A percentile compares a stretch with the other conserved stretches of the same genome.
phyloP scores from a whole-genome alignment of 768 basidiomycete species.

The Chalciporus sphaerocephalus region DNA sequence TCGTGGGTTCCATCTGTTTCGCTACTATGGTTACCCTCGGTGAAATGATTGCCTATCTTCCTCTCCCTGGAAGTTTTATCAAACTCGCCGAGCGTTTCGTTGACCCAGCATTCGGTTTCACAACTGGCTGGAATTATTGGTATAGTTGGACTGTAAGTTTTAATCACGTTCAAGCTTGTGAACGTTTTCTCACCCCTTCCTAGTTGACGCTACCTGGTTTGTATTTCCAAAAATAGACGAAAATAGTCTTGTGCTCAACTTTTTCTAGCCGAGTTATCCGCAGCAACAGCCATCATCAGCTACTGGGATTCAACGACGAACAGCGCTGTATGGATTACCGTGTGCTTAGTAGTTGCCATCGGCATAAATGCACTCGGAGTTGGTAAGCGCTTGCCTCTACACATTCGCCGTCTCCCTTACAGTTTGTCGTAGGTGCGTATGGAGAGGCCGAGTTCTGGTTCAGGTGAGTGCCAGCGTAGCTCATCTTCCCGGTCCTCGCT shows the following conservation, averaged over 20 bases:
- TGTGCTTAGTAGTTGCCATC: slow-evolving; percentile 49
- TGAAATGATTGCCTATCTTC: slow-evolving; percentile 45
- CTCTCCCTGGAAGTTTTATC: slow-evolving; percentile 44
- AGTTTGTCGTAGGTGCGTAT: slow-evolving; percentile 30
- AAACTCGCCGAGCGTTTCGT: slow-evolving; percentile 46
- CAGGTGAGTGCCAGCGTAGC: slow-evolving; percentile 17
- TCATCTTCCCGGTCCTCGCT: neutral
- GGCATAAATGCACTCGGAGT: slow-evolving; percentile 42
- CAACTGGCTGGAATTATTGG: slow-evolving; percentile 42
- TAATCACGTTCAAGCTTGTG: neutral
- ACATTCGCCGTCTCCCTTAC: neutral
- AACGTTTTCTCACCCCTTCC: neutral
- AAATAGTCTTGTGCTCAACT: slow-evolving; percentile 2
- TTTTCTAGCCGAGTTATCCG: slow-evolving; percentile 42
- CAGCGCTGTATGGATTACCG: slow-evolving; percentile 48
- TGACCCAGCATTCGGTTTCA: slow-evolving; percentile 42
- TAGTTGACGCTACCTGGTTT: slow-evolving; percentile 27
- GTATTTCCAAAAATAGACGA: neutral
- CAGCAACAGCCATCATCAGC: slow-evolving; percentile 47
- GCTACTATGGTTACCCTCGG: slow-evolving; percentile 39
- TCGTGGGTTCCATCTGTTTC: slow-evolving; percentile 36
- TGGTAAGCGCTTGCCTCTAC: slow-evolving; percentile 22
- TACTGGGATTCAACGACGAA: slow-evolving; percentile 42
- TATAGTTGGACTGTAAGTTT: slow-evolving; percentile 33
- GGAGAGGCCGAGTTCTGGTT: slow-evolving; percentile 51